A percentile compares a stretch with the other conserved stretches of the same genome.
Evolutionary conservation across 2,329 filamentous ascomycete species (phyloP).

Genomic region (Fusarium nisikadoi): DNA sequence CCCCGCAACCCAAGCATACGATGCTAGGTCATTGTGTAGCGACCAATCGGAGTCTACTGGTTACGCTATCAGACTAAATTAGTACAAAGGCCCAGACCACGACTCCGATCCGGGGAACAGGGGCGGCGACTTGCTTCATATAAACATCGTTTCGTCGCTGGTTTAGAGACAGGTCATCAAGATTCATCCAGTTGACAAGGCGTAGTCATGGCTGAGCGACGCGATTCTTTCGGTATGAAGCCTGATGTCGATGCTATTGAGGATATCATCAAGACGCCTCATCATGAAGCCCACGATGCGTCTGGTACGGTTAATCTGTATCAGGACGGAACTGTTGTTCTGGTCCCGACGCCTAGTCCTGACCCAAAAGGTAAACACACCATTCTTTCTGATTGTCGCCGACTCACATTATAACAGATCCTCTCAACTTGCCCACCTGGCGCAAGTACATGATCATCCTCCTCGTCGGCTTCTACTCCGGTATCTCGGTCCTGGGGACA

Average conservation of each 20-base stretch:
- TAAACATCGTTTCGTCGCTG: neutral
- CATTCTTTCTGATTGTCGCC: accelerated
- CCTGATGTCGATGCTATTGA: conserved; percentile 5
- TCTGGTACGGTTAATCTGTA: conserved; percentile 13
- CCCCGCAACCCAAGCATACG: neutral
- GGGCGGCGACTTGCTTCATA: neutral
- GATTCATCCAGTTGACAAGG: neutral
- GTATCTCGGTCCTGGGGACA: conserved; percentile 10
- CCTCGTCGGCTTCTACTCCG: conserved; percentile 14
- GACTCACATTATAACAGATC: neutral
- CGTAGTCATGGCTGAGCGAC: conserved; percentile 6
- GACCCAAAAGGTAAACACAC: neutral
- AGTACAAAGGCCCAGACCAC: neutral
- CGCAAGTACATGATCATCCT: conserved; percentile 16
- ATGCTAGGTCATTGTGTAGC: neutral
- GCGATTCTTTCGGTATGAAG: conserved; percentile 1
- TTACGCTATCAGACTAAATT: neutral
- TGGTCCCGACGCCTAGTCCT: conserved; percentile 3
- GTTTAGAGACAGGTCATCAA: accelerated
- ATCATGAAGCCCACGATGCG: neutral
- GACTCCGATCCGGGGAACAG: neutral
- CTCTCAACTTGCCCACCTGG: conserved; percentile 1
- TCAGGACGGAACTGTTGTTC: conserved; percentile 7
- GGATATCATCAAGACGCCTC: neutral
- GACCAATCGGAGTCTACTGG: conserved; percentile 12